phyloP scores from a whole-genome alignment of 306 rosid species.

The Malus domestica region ASM211411v1 NC_041793.1:40121001-40121500 shows the following conservation, averaged over 20 bases:
- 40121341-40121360: neutral
- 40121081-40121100: neutral
- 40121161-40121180: too few relatives aligned
- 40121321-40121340: neutral
- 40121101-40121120: neutral
- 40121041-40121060: slow-evolving; percentile 1
- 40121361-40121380: too few relatives aligned
- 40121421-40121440: too few relatives aligned
- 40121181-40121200: too few relatives aligned
- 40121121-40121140: neutral
- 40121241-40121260: too few relatives aligned
- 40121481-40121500: neutral
- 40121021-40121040: slow-evolving; percentile 11
- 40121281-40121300: neutral
- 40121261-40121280: too few relatives aligned
- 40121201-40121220: too few relatives aligned
- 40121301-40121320: neutral
- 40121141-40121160: too few relatives aligned
- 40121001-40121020: slow-evolving; percentile 3
- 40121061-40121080: neutral
- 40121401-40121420: too few relatives aligned
- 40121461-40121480: too few relatives aligned
- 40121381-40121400: neutral
- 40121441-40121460: neutral
- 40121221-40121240: too few relatives aligned